phyloP scores from a whole-genome alignment of 306 rosid genomes.

The Oemleria cerasiformis region DNA sequence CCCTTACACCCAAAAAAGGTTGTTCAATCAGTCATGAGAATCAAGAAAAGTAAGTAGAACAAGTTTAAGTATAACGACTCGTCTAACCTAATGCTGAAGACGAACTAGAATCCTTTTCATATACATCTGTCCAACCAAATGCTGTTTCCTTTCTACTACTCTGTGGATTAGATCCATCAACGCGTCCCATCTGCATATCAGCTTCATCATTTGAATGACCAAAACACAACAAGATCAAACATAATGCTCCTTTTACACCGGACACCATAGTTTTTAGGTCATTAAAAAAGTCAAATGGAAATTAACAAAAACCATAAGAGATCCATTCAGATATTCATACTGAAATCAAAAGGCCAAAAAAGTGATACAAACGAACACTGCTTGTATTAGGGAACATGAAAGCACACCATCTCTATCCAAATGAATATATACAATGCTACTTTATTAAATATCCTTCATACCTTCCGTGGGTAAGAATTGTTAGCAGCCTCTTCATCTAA shows the following conservation, averaged over 20 bases:
- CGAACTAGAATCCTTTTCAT: slow-evolving; percentile 45
- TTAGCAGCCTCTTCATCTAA: slow-evolving; percentile 76
- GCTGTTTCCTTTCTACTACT: slow-evolving; percentile 59
- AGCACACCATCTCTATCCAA: neutral
- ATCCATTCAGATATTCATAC: neutral
- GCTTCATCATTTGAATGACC: slow-evolving; percentile 17
- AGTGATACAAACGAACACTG: neutral
- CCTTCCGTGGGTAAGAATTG: slow-evolving; percentile 85
- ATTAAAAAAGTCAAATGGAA: neutral
- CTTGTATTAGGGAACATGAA: neutral
- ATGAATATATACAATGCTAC: neutral
- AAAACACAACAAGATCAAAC: neutral
- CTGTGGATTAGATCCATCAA: slow-evolving; percentile 71
- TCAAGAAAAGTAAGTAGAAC: neutral
- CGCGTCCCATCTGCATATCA: slow-evolving; percentile 84
- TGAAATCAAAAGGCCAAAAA: neutral
- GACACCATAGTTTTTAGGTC: neutral
- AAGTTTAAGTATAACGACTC: neutral
- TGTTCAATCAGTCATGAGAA: slow-evolving; percentile 2
- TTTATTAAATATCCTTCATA: slow-evolving; percentile 30
- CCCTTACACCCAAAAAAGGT: neutral
- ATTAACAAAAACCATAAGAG: too few relatives aligned
- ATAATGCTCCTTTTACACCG: neutral
- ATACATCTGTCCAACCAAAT: slow-evolving; percentile 71
- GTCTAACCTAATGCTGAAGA: slow-evolving; percentile 47